Conservation (phyloP, 2,329 filamentous ascomycete genomes). For the Alternaria atra region DNA sequence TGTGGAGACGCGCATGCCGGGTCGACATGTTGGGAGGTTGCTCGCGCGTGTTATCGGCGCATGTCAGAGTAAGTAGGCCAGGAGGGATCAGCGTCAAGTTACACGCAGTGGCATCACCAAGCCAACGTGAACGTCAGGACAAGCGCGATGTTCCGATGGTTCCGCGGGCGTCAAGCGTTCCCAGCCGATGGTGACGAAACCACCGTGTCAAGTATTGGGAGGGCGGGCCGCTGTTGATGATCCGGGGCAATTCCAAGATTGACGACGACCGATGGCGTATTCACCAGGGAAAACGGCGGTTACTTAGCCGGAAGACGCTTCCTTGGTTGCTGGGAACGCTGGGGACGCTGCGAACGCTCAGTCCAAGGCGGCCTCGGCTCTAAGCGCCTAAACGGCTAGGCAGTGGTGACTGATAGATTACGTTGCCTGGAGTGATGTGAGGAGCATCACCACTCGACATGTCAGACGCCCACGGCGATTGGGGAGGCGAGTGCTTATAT, state of each 20-base stretch:
- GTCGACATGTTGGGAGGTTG: conserved; percentile 18
- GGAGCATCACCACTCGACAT: conserved; percentile 7
- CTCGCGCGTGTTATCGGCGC: conserved; percentile 18
- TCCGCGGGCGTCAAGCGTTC: conserved; percentile 11
- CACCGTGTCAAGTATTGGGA: conserved; percentile 11
- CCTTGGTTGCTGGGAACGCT: conserved; percentile 12
- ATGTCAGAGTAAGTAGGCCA: conserved; percentile 15
- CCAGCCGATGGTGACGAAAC: conserved; percentile 20
- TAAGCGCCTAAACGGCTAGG: conserved; percentile 3
- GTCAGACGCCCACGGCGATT: conserved; percentile 1
- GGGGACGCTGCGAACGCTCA: not conserved
- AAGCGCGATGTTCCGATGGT: conserved; percentile 9
- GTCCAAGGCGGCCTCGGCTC: conserved; percentile 13
- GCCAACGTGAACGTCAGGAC: conserved; percentile 6
- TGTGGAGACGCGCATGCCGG: conserved; percentile 50
- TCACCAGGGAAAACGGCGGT: conserved; percentile 8
- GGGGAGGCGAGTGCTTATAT: conserved; percentile 13
- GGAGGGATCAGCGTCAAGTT: conserved; percentile 5
- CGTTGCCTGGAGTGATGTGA: conserved; percentile 7
- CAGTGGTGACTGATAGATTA: conserved; percentile 9
- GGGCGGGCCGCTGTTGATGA: conserved; percentile 14
- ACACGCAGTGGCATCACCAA: conserved; percentile 15
- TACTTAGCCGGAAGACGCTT: conserved; percentile 8
- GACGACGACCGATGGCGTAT: conserved; percentile 5
- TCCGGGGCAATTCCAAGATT: conserved; percentile 19